Evolutionary conservation across 2,329 filamentous ascomycete species (phyloP).

Genomic region (Colletotrichum tropicale): DNA sequence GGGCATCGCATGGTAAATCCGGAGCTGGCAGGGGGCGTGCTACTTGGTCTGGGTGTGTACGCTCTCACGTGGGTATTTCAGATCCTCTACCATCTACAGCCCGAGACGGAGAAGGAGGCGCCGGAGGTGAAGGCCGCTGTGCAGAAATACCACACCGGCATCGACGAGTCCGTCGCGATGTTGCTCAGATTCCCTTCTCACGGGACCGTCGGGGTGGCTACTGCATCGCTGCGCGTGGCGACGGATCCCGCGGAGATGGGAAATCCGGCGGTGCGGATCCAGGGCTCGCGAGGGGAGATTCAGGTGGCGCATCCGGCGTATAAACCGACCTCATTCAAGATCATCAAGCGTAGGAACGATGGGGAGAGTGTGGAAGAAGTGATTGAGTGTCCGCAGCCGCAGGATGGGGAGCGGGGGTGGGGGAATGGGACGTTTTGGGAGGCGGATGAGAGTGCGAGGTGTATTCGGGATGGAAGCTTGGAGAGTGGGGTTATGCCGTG

Average conservation of each 20-base stretch:
- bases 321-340: slow-evolving; percentile 68
- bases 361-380: slow-evolving; percentile 49
- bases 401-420: slow-evolving; percentile 50
- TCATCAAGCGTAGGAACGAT: slow-evolving; percentile 58
- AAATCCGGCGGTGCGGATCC: slow-evolving; percentile 76
- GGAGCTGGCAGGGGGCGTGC: slow-evolving; percentile 80
- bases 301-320: slow-evolving; percentile 77
- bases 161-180: slow-evolving; percentile 78
- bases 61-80: slow-evolving; percentile 90
- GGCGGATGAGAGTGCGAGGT: slow-evolving; percentile 78
- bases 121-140: slow-evolving; percentile 73
- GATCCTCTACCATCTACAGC: slow-evolving; percentile 81
- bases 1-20: slow-evolving; percentile 80
- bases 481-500: slow-evolving; percentile 75
- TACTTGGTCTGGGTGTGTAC: slow-evolving; percentile 88
- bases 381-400: slow-evolving; percentile 57
- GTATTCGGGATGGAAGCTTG: slow-evolving; percentile 76
- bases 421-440: slow-evolving; percentile 91
- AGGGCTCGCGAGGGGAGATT: slow-evolving; percentile 82
- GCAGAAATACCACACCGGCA: slow-evolving; percentile 74
- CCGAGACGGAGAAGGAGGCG: slow-evolving; percentile 68
- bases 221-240: slow-evolving; percentile 66
- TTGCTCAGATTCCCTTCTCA: slow-evolving; percentile 74
- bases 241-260: slow-evolving; percentile 64
- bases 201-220: slow-evolving; percentile 74